Conservation (phyloP, 1,139 yeast species). For the Yamadazyma siamensis region DNA sequence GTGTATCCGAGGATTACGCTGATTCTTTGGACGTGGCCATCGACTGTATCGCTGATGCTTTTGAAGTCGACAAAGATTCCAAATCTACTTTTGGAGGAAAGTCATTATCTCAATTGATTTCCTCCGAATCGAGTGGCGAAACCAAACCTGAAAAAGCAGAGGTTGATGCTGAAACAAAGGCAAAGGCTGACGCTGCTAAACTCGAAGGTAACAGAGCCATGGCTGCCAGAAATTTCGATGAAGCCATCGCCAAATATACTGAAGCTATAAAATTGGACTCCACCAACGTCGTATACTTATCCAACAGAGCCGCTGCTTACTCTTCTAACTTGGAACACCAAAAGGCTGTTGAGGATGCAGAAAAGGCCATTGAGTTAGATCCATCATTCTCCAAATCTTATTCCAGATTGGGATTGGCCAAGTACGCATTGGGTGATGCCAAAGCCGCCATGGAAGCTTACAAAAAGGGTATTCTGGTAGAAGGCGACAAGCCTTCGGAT, state of each 20-base stretch:
- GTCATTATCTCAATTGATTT: constrained; percentile 45
- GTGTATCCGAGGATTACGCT: constrained; percentile 70
- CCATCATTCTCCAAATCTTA: constrained; percentile 87
- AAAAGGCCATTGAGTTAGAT: constrained; percentile 72
- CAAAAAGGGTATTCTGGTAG: constrained; percentile 79
- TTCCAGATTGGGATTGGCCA: constrained; percentile 92
- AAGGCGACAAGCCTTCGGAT: constrained; percentile 80
- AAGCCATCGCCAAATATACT: constrained; percentile 74
- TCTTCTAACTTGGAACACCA: constrained; percentile 75
- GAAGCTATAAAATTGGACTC: constrained; percentile 75
- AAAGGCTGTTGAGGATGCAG: constrained; percentile 80
- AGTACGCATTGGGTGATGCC: constrained; percentile 85
- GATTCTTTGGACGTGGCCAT: constrained; percentile 96
- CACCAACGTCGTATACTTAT: constrained; percentile 75
- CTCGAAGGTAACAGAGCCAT: constrained; percentile 87
- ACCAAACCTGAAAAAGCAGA: constrained; percentile 22
- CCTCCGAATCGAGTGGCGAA: constrained; percentile 15
- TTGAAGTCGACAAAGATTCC: constrained; percentile 58
- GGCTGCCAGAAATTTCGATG: constrained; percentile 70
- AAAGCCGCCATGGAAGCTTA: constrained; percentile 90
- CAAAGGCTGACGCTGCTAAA: constrained; percentile 79
- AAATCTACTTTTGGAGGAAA: constrained; percentile 46
- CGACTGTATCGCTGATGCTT: constrained; percentile 89
- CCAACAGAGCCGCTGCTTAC: constrained; percentile 97
- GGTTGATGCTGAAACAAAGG: constrained; percentile 54